phyloP scores from a whole-genome alignment of 2,329 filamentous ascomycete genomes.

The Helotiales sp. region DNA sequence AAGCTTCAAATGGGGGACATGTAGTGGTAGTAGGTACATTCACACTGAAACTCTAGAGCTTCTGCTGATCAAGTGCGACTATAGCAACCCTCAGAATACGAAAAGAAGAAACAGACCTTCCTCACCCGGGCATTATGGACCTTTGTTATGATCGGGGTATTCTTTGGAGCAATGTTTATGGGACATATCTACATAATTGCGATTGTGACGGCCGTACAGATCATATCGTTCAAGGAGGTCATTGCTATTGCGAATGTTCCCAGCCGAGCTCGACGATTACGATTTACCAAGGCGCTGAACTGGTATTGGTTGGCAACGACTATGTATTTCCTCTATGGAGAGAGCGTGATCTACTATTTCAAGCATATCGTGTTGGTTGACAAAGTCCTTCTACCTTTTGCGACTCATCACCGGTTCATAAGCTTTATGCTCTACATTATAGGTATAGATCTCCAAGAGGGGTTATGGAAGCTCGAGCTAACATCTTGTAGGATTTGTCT shows the following conservation, averaged over 20 bases:
- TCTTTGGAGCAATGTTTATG: slow-evolving; percentile 90
- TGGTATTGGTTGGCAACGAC: slow-evolving; percentile 99
- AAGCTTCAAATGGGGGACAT: slow-evolving; percentile 34
- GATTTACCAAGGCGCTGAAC: slow-evolving; percentile 93
- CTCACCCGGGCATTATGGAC: slow-evolving; percentile 97
- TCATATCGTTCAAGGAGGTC: slow-evolving; percentile 98
- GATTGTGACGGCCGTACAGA: slow-evolving; percentile 89
- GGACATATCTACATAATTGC: slow-evolving; percentile 97
- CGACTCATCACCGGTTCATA: slow-evolving; percentile 97
- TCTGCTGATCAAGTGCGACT: slow-evolving; percentile 23
- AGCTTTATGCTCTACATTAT: slow-evolving; percentile 98
- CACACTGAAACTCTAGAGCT: neutral
- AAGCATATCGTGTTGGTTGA: slow-evolving; percentile 98
- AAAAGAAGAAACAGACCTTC: slow-evolving; percentile 99
- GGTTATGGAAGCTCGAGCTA: slow-evolving; percentile 21
- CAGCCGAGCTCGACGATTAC: slow-evolving; percentile 83
- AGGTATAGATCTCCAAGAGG: slow-evolving; percentile 51
- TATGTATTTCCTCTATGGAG: slow-evolving; percentile 99
- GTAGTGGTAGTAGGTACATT: slow-evolving; percentile 40
- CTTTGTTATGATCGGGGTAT: slow-evolving; percentile 91
- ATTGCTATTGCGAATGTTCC: slow-evolving; percentile 97
- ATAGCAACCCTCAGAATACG: slow-evolving; percentile 66
- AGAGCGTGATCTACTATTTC: slow-evolving; percentile 99
- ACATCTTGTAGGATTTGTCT: slow-evolving; percentile 76
- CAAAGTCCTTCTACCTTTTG: slow-evolving; percentile 86